Percentiles rank a stretch among this genome's conserved stretches.
phyloP scores from a whole-genome alignment of 345 rosid species.

The Diplotaxis tenuifolia region DNA sequence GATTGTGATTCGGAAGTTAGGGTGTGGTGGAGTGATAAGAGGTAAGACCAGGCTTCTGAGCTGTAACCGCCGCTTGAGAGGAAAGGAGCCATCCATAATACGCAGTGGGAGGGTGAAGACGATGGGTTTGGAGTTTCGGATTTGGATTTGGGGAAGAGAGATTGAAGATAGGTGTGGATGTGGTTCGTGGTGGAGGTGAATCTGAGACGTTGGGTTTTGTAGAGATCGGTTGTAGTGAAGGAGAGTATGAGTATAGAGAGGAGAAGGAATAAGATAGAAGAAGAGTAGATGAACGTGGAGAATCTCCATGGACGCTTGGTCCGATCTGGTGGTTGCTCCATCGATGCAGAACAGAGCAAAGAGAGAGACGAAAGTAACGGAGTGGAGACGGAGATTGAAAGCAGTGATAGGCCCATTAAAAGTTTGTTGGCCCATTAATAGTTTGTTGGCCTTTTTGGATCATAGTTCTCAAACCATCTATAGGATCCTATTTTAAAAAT shows the following conservation, averaged over 20 bases:
- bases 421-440: background rate
- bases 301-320: conserved; percentile 32
- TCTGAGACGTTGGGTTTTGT: conserved; percentile 41
- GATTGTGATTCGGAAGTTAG: conserved; percentile 55
- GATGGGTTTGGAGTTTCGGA: conserved; percentile 18
- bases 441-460: too few species aligned
- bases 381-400: conserved; percentile 6
- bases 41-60: conserved; percentile 87
- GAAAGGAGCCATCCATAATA: conserved; percentile 90
- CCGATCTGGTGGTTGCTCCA: conserved; percentile 33
- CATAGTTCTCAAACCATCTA: too few species aligned
- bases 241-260: conserved; percentile 44
- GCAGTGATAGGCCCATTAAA: background rate
- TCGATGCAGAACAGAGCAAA: background rate
- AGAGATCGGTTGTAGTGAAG: conserved; percentile 40
- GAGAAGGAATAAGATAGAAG: conserved; percentile 44
- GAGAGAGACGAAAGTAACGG: background rate
- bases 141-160: conserved; percentile 27
- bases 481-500: too few species aligned
- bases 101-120: conserved; percentile 47
- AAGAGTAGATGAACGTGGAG: conserved; percentile 40
- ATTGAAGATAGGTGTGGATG: conserved; percentile 25
- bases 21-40: conserved; percentile 51
- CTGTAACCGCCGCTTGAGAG: conserved; percentile 95
- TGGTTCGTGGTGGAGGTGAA: conserved; percentile 39